These are phyloP conservation scores for Ophiocordyceps robertsii DNA, from an alignment of 2,329 filamentous ascomycete species.

Conservation along the genomic window DNA sequence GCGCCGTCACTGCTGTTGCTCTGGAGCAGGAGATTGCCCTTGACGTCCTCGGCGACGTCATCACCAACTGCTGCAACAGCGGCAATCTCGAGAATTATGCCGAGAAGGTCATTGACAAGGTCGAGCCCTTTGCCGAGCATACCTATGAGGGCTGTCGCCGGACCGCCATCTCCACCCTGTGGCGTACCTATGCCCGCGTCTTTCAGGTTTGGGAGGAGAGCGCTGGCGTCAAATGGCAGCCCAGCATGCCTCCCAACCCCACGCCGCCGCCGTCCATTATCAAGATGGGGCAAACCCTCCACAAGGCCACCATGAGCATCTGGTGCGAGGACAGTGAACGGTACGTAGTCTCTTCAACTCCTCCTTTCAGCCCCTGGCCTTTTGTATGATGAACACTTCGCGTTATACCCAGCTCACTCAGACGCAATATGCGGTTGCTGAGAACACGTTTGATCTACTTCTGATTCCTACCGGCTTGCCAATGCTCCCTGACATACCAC, in stretches of 20 bases:
- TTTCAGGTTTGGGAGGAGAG: conserved; percentile 73
- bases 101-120: conserved; percentile 72
- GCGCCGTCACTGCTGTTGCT: conserved; percentile 75
- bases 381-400: conserved; percentile 68
- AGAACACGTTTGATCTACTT: conserved; percentile 50
- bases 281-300: conserved; percentile 76
- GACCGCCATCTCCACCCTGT: conserved; percentile 79
- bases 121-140: conserved; percentile 74
- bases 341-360: conserved; percentile 44
- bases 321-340: conserved; percentile 88
- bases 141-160: conserved; percentile 88
- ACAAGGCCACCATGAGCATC: conserved; percentile 68
- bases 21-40: conserved; percentile 96
- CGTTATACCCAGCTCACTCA: conserved; percentile 99
- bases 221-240: conserved; percentile 69
- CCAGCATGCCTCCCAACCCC: conserved; percentile 72
- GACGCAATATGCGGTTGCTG: conserved; percentile 82
- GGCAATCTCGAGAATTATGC: conserved; percentile 67
- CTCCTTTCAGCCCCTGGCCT: conserved; percentile 7
- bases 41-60: conserved; percentile 86
- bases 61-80: conserved; percentile 70
- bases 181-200: conserved; percentile 84
- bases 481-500: not conserved
- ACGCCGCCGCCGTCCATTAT: conserved; percentile 66
- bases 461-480: conserved; percentile 15